A percentile compares a stretch with the other conserved stretches of the same genome.
phyloP scores from a whole-genome alignment of 805 yeast species.

The Lachancea mirantina region DNA sequence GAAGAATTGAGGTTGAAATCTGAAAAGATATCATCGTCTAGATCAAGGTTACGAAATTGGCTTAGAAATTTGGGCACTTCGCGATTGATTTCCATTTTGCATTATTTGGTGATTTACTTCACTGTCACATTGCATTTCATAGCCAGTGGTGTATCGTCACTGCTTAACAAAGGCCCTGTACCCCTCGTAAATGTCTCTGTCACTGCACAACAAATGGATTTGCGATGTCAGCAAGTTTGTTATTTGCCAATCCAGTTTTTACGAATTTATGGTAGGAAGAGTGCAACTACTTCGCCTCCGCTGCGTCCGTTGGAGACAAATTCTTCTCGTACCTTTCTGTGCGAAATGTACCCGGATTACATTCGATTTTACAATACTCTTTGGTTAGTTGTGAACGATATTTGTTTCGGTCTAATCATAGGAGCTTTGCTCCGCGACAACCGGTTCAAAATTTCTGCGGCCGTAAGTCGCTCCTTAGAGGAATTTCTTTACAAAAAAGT shows the following conservation, averaged over 20 bases:
- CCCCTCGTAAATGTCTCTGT: constrained; percentile 38
- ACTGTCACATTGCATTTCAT: constrained; percentile 10
- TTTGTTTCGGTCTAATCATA: constrained; percentile 62
- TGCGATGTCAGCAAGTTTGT: constrained; percentile 67
- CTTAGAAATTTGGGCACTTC: background rate
- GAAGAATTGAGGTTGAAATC: too few relatives aligned
- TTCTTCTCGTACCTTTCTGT: constrained; percentile 26
- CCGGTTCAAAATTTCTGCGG: constrained; percentile 31
- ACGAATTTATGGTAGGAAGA: constrained; percentile 34
- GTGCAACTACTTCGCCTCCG: constrained; percentile 3
- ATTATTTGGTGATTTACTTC: constrained; percentile 6
- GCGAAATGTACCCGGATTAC: constrained; percentile 51
- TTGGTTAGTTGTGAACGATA: constrained; percentile 82
- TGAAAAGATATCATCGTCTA: too few relatives aligned
- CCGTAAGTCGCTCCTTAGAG: constrained; percentile 25
- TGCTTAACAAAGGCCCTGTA: constrained; percentile 15
- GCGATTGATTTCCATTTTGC: too few relatives aligned
- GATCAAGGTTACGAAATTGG: too few relatives aligned
- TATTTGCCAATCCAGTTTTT: constrained; percentile 75
- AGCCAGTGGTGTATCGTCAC: constrained; percentile 14
- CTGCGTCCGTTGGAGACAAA: background rate
- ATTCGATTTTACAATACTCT: constrained; percentile 76
- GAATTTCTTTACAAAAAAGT: constrained; percentile 36
- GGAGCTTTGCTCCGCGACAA: constrained; percentile 41
- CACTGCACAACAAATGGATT: constrained; percentile 70